Conservation (phyloP, 1,139 yeast genomes). For the Zygosaccharomyces pseudobailii region DNA sequence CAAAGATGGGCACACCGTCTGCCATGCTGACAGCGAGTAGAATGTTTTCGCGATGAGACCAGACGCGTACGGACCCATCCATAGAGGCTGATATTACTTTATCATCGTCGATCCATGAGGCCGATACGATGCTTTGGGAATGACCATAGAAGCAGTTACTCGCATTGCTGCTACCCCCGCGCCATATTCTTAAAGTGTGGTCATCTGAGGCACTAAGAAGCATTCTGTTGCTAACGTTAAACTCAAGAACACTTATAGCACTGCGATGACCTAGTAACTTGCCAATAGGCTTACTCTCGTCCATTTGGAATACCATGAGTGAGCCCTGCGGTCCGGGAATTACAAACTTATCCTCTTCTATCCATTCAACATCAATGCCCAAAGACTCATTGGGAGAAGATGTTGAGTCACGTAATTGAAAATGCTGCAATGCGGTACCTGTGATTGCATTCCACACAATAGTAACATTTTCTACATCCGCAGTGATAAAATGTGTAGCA, state of each 20-base stretch:
- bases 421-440: conserved; percentile 45
- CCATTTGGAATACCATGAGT: conserved; percentile 56
- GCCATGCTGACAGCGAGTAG: conserved; percentile 38
- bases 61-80: conserved; percentile 66
- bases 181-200: conserved; percentile 67
- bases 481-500: conserved; percentile 36
- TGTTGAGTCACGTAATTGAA: conserved; percentile 31
- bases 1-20: conserved; percentile 51
- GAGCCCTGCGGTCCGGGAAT: conserved; percentile 54
- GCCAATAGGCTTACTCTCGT: conserved; percentile 52
- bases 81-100: conserved; percentile 49
- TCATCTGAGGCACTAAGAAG: conserved; percentile 79
- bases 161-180: conserved; percentile 50
- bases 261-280: conserved; percentile 65
- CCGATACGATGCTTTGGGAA: conserved; percentile 51
- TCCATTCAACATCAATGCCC: conserved; percentile 66
- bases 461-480: conserved; percentile 37
- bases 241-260: conserved; percentile 52
- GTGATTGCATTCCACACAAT: conserved; percentile 52
- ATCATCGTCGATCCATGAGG: conserved; percentile 47
- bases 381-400: conserved; percentile 20
- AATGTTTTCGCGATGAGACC: conserved; percentile 53
- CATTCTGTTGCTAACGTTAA: conserved; percentile 47
- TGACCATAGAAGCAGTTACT: conserved; percentile 45
- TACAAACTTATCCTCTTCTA: conserved; percentile 65